Percentiles rank a stretch among this genome's conserved stretches.
phyloP scores from a whole-genome alignment of 257 asterid species.

The Avicennia marina region DNA sequence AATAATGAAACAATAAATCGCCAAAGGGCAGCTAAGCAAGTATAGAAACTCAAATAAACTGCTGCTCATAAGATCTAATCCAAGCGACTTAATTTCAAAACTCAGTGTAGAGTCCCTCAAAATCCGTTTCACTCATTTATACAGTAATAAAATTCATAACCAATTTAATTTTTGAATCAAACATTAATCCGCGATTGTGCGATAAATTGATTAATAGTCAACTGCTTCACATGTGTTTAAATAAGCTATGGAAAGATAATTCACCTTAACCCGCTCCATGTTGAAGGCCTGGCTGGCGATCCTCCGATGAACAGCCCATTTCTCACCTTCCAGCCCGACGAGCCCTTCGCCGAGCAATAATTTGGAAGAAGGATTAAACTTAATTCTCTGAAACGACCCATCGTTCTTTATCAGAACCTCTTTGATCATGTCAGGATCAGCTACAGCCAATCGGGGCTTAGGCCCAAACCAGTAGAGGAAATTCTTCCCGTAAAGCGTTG shows the following conservation, averaged over 20 bases:
- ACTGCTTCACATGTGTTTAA: too few relatives aligned
- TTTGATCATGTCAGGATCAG: slow-evolving; percentile 45
- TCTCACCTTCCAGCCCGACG: slow-evolving; percentile 37
- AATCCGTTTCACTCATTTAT: too few relatives aligned
- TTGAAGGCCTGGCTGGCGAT: slow-evolving; percentile 56
- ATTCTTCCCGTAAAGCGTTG: slow-evolving; percentile 35
- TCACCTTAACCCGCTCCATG: slow-evolving; percentile 66
- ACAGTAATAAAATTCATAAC: too few relatives aligned
- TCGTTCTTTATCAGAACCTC: slow-evolving; percentile 33
- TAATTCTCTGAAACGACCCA: slow-evolving; percentile 24
- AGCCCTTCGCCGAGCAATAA: slow-evolving; percentile 57
- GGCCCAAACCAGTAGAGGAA: slow-evolving; percentile 57
- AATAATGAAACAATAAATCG: too few relatives aligned
- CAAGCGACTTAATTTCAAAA: too few relatives aligned
- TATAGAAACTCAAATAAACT: too few relatives aligned
- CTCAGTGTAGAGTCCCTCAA: too few relatives aligned
- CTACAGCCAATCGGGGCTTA: slow-evolving; percentile 37
- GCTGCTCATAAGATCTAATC: too few relatives aligned
- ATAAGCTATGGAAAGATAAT: background rate
- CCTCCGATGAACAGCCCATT: slow-evolving; percentile 62
- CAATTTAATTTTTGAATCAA: too few relatives aligned
- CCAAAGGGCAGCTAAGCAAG: too few relatives aligned
- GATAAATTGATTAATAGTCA: too few relatives aligned
- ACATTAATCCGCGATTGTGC: background rate
- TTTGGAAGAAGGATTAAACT: slow-evolving; percentile 37